Base-by-base conservation (phyloP, 208 protist genomes). In the Trichomonas vaginalis region DNA sequence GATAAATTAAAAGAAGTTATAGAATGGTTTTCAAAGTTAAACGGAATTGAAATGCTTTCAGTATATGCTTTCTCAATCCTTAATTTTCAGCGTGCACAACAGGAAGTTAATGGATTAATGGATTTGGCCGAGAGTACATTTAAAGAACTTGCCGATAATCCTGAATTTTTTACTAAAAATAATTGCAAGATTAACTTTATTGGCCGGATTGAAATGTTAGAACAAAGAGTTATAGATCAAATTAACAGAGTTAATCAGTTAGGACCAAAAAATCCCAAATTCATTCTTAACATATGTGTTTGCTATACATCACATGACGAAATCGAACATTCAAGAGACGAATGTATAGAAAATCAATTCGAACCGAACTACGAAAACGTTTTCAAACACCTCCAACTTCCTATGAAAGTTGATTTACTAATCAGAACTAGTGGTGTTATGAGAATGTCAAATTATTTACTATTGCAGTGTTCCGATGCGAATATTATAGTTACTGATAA, bases 221-320 rank as follows among this genome's bases (percentile, higher is more conserved):
- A 92, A 51, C 8, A 92, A 47, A 27, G 86, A 9, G 86, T 92
- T 37, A 9, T 92, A 27, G 27, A 92, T 35, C 86, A 92, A 92
- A 92, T 92, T n/a, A 42, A 39, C 0, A 6, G 86, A 27, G 40
- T 92, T 39, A 23, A 46, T 32, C 3, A 35, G 17, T 17, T 51
- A 45, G 12, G 40, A 48, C 45, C 1, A 15, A 51, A 92, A 51
- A 92, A 92, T 92, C 86, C 86, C 32, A 45, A 92, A 42, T 92
- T 92, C 27, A 39, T 92, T 51, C 86, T 92, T 21, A 92, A 92
- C 17, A 92, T 92, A 39, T 92, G 86, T 21, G 86, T 51, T 21
- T 92, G 86, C 32, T 92, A 92, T 39, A 92, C 86, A 32, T 48
- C 86, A 39, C 86, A 92, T 39, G 86, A 92, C 51, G 86, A 92